Evolutionary conservation across 331 rosid genomes (phyloP).

Genomic region (Cydonia oblonga): DNA sequence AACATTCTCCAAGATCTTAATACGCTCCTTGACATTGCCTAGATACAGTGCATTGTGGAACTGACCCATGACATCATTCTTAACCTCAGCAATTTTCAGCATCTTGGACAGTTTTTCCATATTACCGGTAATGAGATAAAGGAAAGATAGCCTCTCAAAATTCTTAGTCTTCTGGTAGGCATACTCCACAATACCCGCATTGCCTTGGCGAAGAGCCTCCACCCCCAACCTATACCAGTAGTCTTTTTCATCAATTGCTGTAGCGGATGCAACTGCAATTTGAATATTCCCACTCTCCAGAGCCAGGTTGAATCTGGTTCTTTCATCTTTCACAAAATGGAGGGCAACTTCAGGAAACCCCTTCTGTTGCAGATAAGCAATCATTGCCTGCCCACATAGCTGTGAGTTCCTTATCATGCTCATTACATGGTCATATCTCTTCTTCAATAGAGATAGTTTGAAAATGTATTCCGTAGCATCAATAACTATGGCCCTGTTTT

Average conservation of each 20-base stretch:
- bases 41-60: slow-evolving; percentile 88
- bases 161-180: slow-evolving; percentile 96
- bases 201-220: slow-evolving; percentile 97
- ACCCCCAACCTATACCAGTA: slow-evolving; percentile 91
- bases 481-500: slow-evolving; percentile 52
- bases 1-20: slow-evolving; percentile 81
- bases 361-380: slow-evolving; percentile 92
- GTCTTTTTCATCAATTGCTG: slow-evolving; percentile 92
- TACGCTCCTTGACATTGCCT: slow-evolving; percentile 78
- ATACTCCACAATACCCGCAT: slow-evolving; percentile 88
- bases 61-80: slow-evolving; percentile 97
- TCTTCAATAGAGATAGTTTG: slow-evolving; percentile 69
- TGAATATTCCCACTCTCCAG: slow-evolving; percentile 95
- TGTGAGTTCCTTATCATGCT: slow-evolving; percentile 86
- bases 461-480: slow-evolving; percentile 88
- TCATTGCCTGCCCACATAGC: slow-evolving; percentile 98
- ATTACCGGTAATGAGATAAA: slow-evolving; percentile 84
- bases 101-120: slow-evolving; percentile 79
- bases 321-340: slow-evolving; percentile 96
- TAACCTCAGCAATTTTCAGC: slow-evolving; percentile 98
- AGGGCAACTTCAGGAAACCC: slow-evolving; percentile 98
- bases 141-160: slow-evolving; percentile 86
- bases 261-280: slow-evolving; percentile 35
- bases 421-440: slow-evolving; percentile 84
- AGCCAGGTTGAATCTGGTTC: slow-evolving; percentile 82